phyloP scores from a whole-genome alignment of 2,329 filamentous ascomycete genomes.

The Alternaria metachromatica region DNA sequence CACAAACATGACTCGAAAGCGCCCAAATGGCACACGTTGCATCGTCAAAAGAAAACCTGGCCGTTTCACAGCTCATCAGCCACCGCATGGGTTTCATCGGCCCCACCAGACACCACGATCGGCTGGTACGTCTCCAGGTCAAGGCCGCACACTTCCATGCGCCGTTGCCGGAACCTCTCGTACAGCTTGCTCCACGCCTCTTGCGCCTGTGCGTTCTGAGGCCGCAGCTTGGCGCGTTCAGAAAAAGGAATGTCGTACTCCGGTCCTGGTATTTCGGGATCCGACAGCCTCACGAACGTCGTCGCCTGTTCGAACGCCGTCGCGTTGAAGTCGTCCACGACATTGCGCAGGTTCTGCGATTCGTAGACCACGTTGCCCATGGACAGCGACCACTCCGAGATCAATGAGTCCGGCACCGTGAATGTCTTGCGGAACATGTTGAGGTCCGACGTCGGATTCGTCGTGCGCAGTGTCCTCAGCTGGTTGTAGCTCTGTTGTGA shows the following conservation, averaged over 20 bases:
- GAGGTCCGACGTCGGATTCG: constrained; percentile 37
- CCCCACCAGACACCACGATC: constrained; percentile 21
- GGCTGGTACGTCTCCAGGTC: constrained; percentile 56
- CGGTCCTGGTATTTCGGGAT: constrained; percentile 58
- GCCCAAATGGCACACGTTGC: not conserved
- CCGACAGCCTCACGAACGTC: constrained; percentile 56
- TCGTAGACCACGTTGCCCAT: constrained; percentile 50
- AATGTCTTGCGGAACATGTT: constrained; percentile 45
- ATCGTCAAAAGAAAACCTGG: constrained; percentile 5
- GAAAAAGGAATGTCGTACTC: constrained; percentile 58
- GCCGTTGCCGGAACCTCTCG: constrained; percentile 56
- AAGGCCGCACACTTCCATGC: constrained; percentile 61
- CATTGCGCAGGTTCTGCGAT: constrained; percentile 38
- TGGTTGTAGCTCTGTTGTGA: constrained; percentile 41
- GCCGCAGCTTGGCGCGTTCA: constrained; percentile 50
- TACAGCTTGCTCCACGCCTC: constrained; percentile 59
- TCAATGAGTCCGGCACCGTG: constrained; percentile 38
- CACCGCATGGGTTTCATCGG: constrained; percentile 4
- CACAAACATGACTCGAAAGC: not conserved
- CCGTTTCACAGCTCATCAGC: constrained; percentile 16
- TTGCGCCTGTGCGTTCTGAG: constrained; percentile 55
- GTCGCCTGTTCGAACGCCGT: constrained; percentile 52
- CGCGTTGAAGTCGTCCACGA: constrained; percentile 51
- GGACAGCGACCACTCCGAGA: constrained; percentile 48
- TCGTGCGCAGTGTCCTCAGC: constrained; percentile 36